Base-by-base conservation (phyloP, 1,139 yeast genomes). In the Maudiozyma humilis region DNA sequence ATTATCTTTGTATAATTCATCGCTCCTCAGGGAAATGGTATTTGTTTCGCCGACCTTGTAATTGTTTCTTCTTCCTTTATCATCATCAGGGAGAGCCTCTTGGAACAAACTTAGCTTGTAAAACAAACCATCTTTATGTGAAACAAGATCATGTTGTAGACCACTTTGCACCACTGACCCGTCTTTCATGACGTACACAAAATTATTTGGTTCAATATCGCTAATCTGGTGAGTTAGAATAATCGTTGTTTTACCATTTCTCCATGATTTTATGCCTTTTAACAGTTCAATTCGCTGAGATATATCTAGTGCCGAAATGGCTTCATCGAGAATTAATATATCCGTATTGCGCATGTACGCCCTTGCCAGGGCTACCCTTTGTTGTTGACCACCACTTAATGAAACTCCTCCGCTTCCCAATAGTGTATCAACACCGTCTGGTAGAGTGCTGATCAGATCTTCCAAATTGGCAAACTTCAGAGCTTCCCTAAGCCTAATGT, bases 381-480 rank as follows among this genome's bases (percentile, higher is more conserved):
- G 98, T 44, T 73, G 75, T 60, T 91, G 96, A 0, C 98, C 98
- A 3, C 97, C 97, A 51, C 96, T 87, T n/a, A 91, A 66, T 2
- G 68, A 59, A 15, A 68, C 51, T 2, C 76, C 75, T 2, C 67
- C 66, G 0, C 64, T 59, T 0, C 79, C 77, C 2, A 84, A 54
- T 1, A 60, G 50, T 0, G 86, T 74, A 23, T 81, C 70, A 2
- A 77, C 43, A 0, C 88, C 87, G 8, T 74, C 63, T 0, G 81
- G 73, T 2, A 82, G 56, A 30, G 59, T 62, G 3, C 58, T 53
- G 1, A 82, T 58, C 3, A 82, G 62, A 1, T 72, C 71, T 2
- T 65, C 63, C 15, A 83, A 63, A 12, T 71, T 60, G 0, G 88
- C 73, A 57, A 80, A 70, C 1, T 68, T 63, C 39, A 76, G 62